A percentile compares a stretch with the other conserved stretches of the same genome.
Evolutionary conservation across 1,284 basidiomycete genomes (phyloP).

Genomic region (Peniophora sp.): DNA sequence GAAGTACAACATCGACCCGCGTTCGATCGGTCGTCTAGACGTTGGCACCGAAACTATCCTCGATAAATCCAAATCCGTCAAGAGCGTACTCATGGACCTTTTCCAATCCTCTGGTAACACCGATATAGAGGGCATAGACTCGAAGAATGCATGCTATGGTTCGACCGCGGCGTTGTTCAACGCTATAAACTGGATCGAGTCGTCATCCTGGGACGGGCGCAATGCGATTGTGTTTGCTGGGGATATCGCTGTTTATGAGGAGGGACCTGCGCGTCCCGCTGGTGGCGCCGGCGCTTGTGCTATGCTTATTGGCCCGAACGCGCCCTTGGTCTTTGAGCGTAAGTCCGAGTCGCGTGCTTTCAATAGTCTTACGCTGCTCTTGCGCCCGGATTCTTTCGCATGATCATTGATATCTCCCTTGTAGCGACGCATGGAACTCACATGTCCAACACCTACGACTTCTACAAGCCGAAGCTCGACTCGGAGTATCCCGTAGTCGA

Average conservation of each 20-base stretch:
- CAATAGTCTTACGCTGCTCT: too few species aligned
- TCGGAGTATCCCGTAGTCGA: slow-evolving; percentile 97
- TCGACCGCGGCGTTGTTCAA: slow-evolving; percentile 98
- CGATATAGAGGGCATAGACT: slow-evolving; percentile 98
- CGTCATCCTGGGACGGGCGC: slow-evolving; percentile 93
- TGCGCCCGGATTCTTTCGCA: neutral
- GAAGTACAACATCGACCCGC: slow-evolving; percentile 96
- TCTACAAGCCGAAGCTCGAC: slow-evolving; percentile 92
- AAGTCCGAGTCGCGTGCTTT: slow-evolving; percentile 40
- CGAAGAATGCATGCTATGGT: slow-evolving; percentile 99
- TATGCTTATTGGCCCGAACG: slow-evolving; percentile 95
- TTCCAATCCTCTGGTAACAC: slow-evolving; percentile 89
- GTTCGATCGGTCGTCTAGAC: slow-evolving; percentile 93
- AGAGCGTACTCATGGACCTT: slow-evolving; percentile 97
- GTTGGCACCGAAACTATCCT: slow-evolving; percentile 99
- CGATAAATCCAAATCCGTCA: slow-evolving; percentile 99
- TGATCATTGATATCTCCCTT: slow-evolving; percentile 4
- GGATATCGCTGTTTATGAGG: slow-evolving; percentile 98
- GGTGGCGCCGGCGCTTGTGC: slow-evolving; percentile 96
- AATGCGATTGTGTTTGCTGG: slow-evolving; percentile 97
- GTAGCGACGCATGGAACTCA: slow-evolving; percentile 95
- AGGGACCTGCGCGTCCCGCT: slow-evolving; percentile 90
- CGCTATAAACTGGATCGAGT: slow-evolving; percentile 95
- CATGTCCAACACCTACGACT: slow-evolving; percentile 98
- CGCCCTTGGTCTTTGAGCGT: slow-evolving; percentile 94